Conservation (phyloP, 768 basidiomycete genomes). For the Trametes elegans region DNA sequence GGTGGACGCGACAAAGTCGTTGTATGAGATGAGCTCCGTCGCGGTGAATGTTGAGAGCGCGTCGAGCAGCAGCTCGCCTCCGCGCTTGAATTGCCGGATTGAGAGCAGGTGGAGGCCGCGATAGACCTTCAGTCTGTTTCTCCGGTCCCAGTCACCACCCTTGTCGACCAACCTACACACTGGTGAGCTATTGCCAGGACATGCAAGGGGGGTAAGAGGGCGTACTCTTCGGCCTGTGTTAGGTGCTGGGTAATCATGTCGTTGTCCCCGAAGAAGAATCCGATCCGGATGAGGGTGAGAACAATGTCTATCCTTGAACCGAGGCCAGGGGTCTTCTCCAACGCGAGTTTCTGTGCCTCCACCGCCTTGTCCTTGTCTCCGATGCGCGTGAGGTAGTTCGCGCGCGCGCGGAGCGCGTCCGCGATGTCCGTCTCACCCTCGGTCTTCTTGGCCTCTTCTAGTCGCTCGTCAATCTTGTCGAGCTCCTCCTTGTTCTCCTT, state of each 20-base stretch:
- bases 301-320: constrained; percentile 93
- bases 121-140: constrained; percentile 97
- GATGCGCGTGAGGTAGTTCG: constrained; percentile 83
- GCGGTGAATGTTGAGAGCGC: constrained; percentile 95
- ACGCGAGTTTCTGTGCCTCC: constrained; percentile 76
- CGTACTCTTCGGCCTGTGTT: constrained; percentile 77
- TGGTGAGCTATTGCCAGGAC: neutral
- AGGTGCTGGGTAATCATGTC: constrained; percentile 69
- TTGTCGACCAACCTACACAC: constrained; percentile 76
- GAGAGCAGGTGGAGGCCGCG: constrained; percentile 81
- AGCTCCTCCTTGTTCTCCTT: constrained; percentile 72
- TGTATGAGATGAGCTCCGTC: constrained; percentile 82
- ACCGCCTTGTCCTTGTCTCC: constrained; percentile 90
- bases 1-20: constrained; percentile 85
- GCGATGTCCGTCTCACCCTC: constrained; percentile 93
- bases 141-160: constrained; percentile 97
- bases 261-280: constrained; percentile 85
- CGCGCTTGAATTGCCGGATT: constrained; percentile 88
- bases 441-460: constrained; percentile 85
- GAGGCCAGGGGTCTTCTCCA: constrained; percentile 90
- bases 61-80: constrained; percentile 83
- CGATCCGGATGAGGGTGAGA: constrained; percentile 83
- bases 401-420: constrained; percentile 80
- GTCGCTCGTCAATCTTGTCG: constrained; percentile 67
- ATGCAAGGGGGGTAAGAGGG: constrained; percentile 19